These are phyloP conservation scores for Trichopus zeylanicus DNA, from an alignment of 116 monocot species.

Conservation along the genomic window DNA sequence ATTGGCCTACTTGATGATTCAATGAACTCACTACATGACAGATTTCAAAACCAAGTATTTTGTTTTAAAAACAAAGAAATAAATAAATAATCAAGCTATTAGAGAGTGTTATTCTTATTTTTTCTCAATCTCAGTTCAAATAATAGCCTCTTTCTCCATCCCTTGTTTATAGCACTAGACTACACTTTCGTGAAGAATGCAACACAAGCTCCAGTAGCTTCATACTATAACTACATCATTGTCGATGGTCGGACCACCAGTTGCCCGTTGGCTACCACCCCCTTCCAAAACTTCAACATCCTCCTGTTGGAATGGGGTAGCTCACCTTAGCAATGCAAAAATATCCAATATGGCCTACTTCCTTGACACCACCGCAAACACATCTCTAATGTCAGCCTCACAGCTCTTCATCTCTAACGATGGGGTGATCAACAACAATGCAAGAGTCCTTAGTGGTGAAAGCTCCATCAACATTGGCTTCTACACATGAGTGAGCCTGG, in stretches of 20 bases:
- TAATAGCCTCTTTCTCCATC: no score
- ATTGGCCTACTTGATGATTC: no score
- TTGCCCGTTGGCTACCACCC: constrained; percentile 59
- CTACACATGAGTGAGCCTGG: constrained; percentile 40
- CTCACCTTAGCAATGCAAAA: constrained; percentile 46
- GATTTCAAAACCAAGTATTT: no score
- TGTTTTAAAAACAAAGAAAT: no score
- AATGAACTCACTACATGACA: no score
- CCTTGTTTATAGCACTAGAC: constrained; percentile 42
- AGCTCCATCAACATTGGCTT: constrained; percentile 62
- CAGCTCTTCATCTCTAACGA: constrained; percentile 54
- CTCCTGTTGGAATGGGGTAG: constrained; percentile 46
- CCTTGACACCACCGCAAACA: constrained; percentile 35
- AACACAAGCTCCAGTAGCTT: constrained; percentile 11
- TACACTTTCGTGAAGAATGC: constrained; percentile 48
- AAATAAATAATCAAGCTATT: no score
- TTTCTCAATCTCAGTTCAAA: no score
- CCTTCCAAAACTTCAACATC: constrained; percentile 24
- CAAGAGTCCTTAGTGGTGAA: constrained; percentile 56
- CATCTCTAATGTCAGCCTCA: constrained; percentile 30
- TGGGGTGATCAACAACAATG: constrained; percentile 45
- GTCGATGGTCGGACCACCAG: constrained; percentile 70
- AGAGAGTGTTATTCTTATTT: no score
- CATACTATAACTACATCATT: constrained; percentile 70
- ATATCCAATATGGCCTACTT: constrained; percentile 35